Evolutionary conservation across 2,329 filamentous ascomycete genomes (phyloP).

Genomic region (Penicillium occitanis): DNA sequence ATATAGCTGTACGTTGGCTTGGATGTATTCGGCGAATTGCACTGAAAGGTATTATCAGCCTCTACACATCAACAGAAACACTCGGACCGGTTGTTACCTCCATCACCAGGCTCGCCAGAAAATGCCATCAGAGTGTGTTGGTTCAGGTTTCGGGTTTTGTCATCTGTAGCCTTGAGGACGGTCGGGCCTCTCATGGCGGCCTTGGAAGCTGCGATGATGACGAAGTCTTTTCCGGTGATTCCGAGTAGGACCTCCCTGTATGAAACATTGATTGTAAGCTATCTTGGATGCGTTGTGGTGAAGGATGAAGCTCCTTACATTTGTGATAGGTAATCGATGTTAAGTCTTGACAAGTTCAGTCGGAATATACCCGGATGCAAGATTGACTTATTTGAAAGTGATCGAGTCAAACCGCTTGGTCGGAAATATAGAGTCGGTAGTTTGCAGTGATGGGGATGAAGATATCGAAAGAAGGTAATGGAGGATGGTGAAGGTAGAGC

Average conservation of each 20-base stretch:
- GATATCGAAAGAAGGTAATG: not conserved
- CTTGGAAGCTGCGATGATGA: conserved; percentile 95
- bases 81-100: conserved; percentile 54
- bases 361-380: not conserved
- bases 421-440: not conserved
- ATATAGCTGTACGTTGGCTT: conserved; percentile 97
- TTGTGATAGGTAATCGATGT: conserved; percentile 15
- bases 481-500: conserved; percentile 28
- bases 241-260: conserved; percentile 93
- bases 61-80: conserved; percentile 31
- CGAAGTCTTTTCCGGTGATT: conserved; percentile 99
- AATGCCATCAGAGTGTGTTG: conserved; percentile 93
- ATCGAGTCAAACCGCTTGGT: not conserved
- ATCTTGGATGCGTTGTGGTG: not conserved
- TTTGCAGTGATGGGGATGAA: not conserved
- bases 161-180: conserved; percentile 89
- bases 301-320: conserved; percentile 20
- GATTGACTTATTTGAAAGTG: not conserved
- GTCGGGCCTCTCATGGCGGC: conserved; percentile 97
- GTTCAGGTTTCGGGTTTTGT: conserved; percentile 93
- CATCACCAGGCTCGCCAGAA: conserved; percentile 94
- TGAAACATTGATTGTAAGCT: conserved; percentile 10
- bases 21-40: conserved; percentile 98
- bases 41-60: conserved; percentile 55
- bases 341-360: not conserved